A percentile compares a stretch with the other conserved stretches of the same genome.
Evolutionary conservation across 2,329 filamentous ascomycete genomes (phyloP).

Genomic region (Verticillium albo-atrum): DNA sequence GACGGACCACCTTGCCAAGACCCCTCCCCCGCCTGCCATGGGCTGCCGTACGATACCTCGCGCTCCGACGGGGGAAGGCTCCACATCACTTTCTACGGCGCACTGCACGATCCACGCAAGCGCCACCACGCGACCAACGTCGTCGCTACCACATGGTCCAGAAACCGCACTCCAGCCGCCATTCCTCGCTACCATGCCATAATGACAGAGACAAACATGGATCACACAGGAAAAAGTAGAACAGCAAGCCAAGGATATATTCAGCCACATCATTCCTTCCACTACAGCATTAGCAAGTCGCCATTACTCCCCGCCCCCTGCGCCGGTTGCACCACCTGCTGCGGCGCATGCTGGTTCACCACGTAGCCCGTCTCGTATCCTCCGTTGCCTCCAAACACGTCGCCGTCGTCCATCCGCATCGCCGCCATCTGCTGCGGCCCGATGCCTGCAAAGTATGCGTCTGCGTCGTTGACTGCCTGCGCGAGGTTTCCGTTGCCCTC

Average conservation of each 20-base stretch:
- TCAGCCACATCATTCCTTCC: background rate
- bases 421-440: slow-evolving; percentile 68
- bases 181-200: background rate
- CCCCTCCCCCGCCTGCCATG: background rate
- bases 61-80: too few relatives aligned
- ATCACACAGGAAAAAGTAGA: background rate
- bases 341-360: slow-evolving; percentile 76
- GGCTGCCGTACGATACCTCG: background rate
- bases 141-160: background rate
- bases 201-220: background rate
- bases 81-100: too few relatives aligned
- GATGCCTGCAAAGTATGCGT: slow-evolving; percentile 83
- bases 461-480: slow-evolving; percentile 76
- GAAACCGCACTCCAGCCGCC: background rate
- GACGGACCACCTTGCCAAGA: background rate
- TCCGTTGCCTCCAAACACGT: slow-evolving; percentile 59
- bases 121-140: background rate
- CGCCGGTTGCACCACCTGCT: slow-evolving; percentile 69
- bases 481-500: slow-evolving; percentile 47
- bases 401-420: slow-evolving; percentile 62
- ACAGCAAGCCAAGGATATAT: background rate
- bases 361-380: slow-evolving; percentile 57
- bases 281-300: slow-evolving; percentile 64
- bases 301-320: slow-evolving; percentile 62
- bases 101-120: background rate